Evolutionary conservation across 2,329 filamentous ascomycete genomes (phyloP).

Genomic region (Xylaria sp.): DNA sequence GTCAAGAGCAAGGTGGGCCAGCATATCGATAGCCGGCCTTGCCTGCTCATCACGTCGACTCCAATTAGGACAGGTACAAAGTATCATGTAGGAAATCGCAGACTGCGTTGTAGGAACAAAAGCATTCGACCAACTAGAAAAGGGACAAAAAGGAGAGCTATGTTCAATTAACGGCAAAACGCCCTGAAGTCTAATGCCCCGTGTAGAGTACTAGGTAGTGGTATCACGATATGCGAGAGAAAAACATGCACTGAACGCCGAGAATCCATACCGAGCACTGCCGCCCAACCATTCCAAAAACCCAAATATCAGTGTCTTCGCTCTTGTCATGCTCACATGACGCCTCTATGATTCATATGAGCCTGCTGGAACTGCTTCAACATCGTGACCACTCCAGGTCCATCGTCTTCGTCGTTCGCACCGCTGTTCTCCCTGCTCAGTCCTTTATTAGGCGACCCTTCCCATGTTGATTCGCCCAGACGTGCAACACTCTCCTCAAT

Average conservation of each 20-base stretch:
- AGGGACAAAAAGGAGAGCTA: background rate
- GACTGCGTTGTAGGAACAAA: background rate
- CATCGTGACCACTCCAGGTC: slow-evolving; percentile 66
- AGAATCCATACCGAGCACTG: slow-evolving; percentile 1
- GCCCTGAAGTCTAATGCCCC: slow-evolving; percentile 7
- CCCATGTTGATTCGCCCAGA: slow-evolving; percentile 69
- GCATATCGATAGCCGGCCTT: no score
- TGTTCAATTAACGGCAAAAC: slow-evolving; percentile 9
- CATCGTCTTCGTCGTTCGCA: slow-evolving; percentile 57
- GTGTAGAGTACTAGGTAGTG: slow-evolving; percentile 1
- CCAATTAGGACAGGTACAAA: no score
- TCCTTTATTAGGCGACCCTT: slow-evolving; percentile 63
- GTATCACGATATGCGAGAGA: slow-evolving; percentile 33
- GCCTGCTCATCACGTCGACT: background rate
- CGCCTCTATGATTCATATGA: slow-evolving; percentile 61
- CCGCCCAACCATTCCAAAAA: slow-evolving; percentile 18
- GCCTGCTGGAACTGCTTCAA: slow-evolving; percentile 69
- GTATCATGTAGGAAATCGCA: background rate
- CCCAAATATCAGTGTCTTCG: background rate
- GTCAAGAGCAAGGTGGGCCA: background rate
- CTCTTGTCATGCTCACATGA: slow-evolving; percentile 38
- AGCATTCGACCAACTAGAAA: background rate
- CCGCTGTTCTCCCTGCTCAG: slow-evolving; percentile 64
- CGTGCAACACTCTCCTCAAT: slow-evolving; percentile 62
- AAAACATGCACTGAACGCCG: slow-evolving; percentile 21